Percentiles rank a stretch among this genome's conserved stretches.
phyloP scores from a whole-genome alignment of 371 early-diverging fungal genomes.

The Mortierella sp. region DNA sequence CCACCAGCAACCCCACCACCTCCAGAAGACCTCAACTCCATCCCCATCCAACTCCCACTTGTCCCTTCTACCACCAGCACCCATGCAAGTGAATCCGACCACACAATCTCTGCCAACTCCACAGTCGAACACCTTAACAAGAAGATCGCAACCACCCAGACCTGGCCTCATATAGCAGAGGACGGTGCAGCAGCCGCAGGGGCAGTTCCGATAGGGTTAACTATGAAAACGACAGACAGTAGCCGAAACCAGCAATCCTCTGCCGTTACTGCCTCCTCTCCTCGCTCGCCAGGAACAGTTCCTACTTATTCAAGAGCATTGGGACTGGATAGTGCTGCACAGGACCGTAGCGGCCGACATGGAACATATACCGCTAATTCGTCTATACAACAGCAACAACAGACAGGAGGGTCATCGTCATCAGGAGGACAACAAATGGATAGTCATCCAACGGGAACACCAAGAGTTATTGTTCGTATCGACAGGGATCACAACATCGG shows the following conservation, averaged over 20 bases:
- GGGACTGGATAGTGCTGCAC: background rate
- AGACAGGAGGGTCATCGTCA: background rate
- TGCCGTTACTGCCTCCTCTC: background rate
- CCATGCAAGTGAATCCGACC: background rate
- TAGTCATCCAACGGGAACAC: slow-evolving; percentile 30
- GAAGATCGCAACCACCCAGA: background rate
- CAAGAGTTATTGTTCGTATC: slow-evolving; percentile 47
- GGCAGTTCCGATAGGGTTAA: background rate
- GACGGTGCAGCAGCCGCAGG: background rate
- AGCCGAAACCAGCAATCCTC: background rate
- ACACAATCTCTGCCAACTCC: background rate
- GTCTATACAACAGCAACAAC: background rate
- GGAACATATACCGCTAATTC: background rate
- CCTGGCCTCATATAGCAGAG: slow-evolving; percentile 4
- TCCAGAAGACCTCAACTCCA: slow-evolving; percentile 17
- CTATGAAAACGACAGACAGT: background rate
- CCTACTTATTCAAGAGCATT: background rate
- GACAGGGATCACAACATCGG: slow-evolving; percentile 46
- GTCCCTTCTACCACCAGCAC: background rate
- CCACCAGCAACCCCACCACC: slow-evolving; percentile 24
- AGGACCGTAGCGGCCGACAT: background rate
- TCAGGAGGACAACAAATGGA: background rate
- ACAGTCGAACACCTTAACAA: background rate
- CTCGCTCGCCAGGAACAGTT: slow-evolving; percentile 2
- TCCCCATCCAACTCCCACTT: slow-evolving; percentile 17